Evolutionary conservation across 2,329 filamentous ascomycete genomes (phyloP), one percentile per base, ranked within the genome.

Genomic region (Calcarisporium arbuscula): DNA sequence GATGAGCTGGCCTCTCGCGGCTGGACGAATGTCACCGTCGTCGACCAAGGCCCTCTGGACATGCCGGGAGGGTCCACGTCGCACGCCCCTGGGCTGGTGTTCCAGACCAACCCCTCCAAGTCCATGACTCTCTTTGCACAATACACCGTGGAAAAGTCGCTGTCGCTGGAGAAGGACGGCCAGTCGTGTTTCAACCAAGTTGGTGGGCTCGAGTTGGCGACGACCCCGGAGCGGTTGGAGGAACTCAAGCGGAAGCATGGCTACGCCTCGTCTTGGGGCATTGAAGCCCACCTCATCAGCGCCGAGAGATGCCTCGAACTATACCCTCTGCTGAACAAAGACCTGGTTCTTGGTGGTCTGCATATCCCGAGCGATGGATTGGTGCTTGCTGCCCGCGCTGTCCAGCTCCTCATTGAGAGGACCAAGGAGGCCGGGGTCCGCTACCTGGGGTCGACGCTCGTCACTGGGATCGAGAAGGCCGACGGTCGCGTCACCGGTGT

Each of bases 21-120:
- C 61, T 81, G 77, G 75, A 68, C 52, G 35, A 56, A 80, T 51
- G 76, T 81, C 52, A 80, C 76, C 14, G 76, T 81, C 32, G 58
- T 81, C 42, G 77, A 81, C 43, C 77, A 81, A 52, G 77, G 77
- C 0, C 77, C 77, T 4, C 52, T 81, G 43, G 58, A 64, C 38
- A 71, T 80, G 66, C 77, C 77, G 0, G 77, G 77, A 18, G 77
- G 77, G 28, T 81, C 77, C 19, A 80, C 77, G 6, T 80, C 76
- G 6, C 77, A 81, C 43, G 77, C 77, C 5, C 77, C 77, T 0
- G 77, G 77, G 1, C 63, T 81, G 4, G 76, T 81, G 0, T 81
- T 79, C 46, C 76, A 81, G 49, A 80, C 73, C 7, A 80, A 72
- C 32, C 52, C 61, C 2, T 74, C 68, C 30, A 75, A 70, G 50